Evolutionary conservation across 2,329 filamentous ascomycete species (phyloP), one percentile per base, ranked within the genome.

Genomic region (Aulographum hederae): DNA sequence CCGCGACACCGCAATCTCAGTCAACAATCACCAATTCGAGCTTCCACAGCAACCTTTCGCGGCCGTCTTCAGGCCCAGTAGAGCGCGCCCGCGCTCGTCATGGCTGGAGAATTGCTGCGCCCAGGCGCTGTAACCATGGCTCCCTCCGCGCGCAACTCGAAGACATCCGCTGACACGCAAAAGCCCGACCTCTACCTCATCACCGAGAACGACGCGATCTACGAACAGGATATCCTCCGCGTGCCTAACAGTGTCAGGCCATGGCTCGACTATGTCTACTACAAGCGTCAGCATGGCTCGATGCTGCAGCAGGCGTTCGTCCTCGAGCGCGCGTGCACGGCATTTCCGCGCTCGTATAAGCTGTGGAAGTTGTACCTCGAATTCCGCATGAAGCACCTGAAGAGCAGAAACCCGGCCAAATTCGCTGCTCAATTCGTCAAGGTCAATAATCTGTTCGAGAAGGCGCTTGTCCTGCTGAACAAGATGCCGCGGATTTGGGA

Each of bases 401-500:
- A 72, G 38, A 78, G 75, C 48, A 71, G 86, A 43, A 95, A 93
- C 51, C 73, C 86, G 10, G 78, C 80, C 34, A 67, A 74, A 35
- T 82, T 79, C 51, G 71, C 72, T 32, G 60, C 69, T 36, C 85
- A 98, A 48, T 95, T 78, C 56, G 69, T 74, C 48, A 98, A 95
- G 56, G 84, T 95, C 51, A 98, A 98, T 52, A 68, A 80, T 33
- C 70, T 95, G 26, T 98, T 93, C 51, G 89, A 98, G 58, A 71
- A 81, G 43, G 85, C 89, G 3, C 61, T 98, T 32, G 80, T 94
- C 36, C 65, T 98, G 26, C 68, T 98, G 38, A 94, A 98, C 59
- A 98, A 98, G 59, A 98, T 98, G 89, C 89, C 91, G 16, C 71
- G 73, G 42, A 89, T 98, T 49, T 98, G 89, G 91, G 85, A 94